Conservation (phyloP, 352 stramenopile species). For the Elongisporangium senticosum region DNA sequence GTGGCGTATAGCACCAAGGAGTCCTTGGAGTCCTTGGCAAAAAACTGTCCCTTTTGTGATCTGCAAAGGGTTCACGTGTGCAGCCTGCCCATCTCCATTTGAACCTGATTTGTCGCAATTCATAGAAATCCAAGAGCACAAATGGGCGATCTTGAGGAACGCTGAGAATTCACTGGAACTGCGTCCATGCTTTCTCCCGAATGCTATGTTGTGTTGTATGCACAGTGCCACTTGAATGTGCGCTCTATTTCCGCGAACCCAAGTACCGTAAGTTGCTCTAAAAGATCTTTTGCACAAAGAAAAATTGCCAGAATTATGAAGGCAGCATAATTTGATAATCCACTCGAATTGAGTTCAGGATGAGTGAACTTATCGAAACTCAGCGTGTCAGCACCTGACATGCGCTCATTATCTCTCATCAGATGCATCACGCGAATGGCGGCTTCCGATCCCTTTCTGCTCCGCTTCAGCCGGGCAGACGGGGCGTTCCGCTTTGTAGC, state of each 20-base stretch:
- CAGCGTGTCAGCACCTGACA: background rate
- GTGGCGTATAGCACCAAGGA: too few relatives aligned
- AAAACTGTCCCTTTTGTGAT: background rate
- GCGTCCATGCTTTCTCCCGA: background rate
- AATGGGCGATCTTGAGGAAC: background rate
- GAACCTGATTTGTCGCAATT: background rate
- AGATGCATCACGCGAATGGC: background rate
- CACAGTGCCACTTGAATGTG: background rate
- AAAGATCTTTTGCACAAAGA: background rate
- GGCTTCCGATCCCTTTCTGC: background rate
- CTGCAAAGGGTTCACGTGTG: background rate
- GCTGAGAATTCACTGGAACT: background rate
- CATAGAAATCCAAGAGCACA: background rate
- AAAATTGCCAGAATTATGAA: background rate
- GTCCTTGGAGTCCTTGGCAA: too few relatives aligned
- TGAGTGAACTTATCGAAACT: background rate
- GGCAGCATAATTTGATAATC: background rate
- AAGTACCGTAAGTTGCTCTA: background rate
- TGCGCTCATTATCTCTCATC: background rate
- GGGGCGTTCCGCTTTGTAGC: background rate
- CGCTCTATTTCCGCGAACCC: background rate
- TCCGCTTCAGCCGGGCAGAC: background rate
- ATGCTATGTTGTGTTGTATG: background rate
- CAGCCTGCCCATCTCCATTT: background rate
- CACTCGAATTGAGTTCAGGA: background rate